Percentiles rank a stretch among this genome's conserved stretches.
These are phyloP conservation scores for Vicia faba DNA, from an alignment of 306 rosid genomes.

Conservation along the genomic window DNA sequence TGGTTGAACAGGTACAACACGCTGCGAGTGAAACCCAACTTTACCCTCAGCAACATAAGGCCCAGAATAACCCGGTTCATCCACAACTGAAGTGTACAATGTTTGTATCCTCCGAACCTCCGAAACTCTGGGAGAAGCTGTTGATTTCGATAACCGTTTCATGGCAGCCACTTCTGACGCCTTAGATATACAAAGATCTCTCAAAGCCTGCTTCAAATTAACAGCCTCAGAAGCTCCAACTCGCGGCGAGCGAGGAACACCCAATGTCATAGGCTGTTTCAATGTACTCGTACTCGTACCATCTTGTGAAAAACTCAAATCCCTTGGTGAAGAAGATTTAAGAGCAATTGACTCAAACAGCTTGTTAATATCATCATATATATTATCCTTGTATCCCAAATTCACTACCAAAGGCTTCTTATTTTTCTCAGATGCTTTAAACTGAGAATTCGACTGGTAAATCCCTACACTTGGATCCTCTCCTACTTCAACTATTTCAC, in stretches of 20 bases:
- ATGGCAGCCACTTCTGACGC: constrained; percentile 98
- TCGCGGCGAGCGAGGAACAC: constrained; percentile 68
- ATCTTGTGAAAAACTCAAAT: constrained; percentile 49
- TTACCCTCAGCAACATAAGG: too few species aligned
- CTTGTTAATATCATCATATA: constrained; percentile 74
- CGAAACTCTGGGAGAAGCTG: constrained; percentile 68
- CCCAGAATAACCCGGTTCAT: constrained; percentile 55
- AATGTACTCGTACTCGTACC: constrained; percentile 61
- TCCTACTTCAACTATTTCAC: constrained; percentile 86
- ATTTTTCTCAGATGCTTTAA: constrained; percentile 39
- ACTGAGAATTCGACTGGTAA: constrained; percentile 30
- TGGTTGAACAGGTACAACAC: constrained; percentile 38
- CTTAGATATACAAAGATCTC: constrained; percentile 89
- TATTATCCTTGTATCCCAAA: constrained; percentile 62
- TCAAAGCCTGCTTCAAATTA: constrained; percentile 85
- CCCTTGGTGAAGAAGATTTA: constrained; percentile 62
- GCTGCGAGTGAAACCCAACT: constrained; percentile 48
- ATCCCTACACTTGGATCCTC: constrained; percentile 50
- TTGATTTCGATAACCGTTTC: constrained; percentile 77
- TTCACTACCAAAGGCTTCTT: constrained; percentile 55
- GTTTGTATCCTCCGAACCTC: constrained; percentile 93
- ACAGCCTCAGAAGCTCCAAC: constrained; percentile 65
- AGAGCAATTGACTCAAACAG: constrained; percentile 69
- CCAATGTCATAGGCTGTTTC: constrained; percentile 73
- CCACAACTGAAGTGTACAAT: constrained; percentile 74